A percentile compares a stretch with the other conserved stretches of the same genome.
phyloP scores from a whole-genome alignment of 805 yeast species.

The Saccharomycopsis amapae region DNA sequence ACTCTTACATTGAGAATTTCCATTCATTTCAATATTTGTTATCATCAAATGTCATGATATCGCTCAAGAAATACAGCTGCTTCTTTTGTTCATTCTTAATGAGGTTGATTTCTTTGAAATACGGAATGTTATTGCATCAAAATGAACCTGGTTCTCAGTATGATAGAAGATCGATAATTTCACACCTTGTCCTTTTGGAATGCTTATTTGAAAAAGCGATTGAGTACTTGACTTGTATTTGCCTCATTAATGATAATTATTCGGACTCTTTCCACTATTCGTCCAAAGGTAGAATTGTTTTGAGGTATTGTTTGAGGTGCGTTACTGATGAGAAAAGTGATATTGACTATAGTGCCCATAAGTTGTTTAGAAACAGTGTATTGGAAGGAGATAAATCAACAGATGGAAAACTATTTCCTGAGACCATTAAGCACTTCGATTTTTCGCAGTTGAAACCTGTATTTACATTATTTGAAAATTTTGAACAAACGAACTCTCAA shows the following conservation, averaged over 20 bases:
- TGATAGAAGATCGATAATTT: neutral
- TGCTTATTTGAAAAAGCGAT: constrained; percentile 1
- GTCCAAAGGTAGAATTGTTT: neutral
- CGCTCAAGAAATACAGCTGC: constrained; percentile 4
- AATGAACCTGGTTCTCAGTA: neutral
- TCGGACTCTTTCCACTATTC: constrained; percentile 8
- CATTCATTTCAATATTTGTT: constrained; percentile 10
- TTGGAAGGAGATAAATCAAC: too few species aligned
- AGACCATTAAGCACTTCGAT: neutral
- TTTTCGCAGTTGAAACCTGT: neutral
- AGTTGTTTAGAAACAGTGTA: neutral
- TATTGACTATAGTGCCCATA: constrained; percentile 5
- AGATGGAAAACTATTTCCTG: too few species aligned
- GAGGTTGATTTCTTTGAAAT: constrained; percentile 11
- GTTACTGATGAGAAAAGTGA: constrained; percentile 1
- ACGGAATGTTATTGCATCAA: neutral
- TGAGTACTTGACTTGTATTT: neutral
- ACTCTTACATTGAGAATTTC: constrained; percentile 10
- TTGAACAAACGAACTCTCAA: neutral
- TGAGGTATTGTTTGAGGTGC: constrained; percentile 9
- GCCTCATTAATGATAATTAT: neutral
- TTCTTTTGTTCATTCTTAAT: constrained; percentile 10
- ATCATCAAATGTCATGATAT: neutral
- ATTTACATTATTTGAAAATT: neutral
- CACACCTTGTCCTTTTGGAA: neutral